Evolutionary conservation across 2,329 filamentous ascomycete genomes (phyloP), one percentile per base, ranked within the genome.

Genomic region (Cladorrhinum sp.): DNA sequence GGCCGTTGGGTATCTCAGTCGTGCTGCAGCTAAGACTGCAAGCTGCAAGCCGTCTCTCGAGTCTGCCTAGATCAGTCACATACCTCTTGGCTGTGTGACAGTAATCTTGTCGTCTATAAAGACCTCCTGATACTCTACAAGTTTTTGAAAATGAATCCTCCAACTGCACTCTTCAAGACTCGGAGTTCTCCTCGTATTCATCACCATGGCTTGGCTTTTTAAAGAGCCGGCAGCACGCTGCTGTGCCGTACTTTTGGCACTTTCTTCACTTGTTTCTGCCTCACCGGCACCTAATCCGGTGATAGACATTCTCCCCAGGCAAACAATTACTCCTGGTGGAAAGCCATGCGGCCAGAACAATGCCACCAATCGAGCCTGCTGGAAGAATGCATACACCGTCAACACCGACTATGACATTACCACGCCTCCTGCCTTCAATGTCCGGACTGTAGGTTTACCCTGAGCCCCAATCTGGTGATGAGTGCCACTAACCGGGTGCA

Each of bases 361-460:
- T 16, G 65, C 68, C 3, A 68, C 64, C 7, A 73, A 74, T 61
- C 60, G 72, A 1, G 64, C 62, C 0, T 74, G 72, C 66, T 74
- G 72, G 72, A 70, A 64, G 45, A 70, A 72, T 61, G 64, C 61
- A 59, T 74, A 66, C 63, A 69, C 66, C 54, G 66, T 74, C 61
- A 64, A 62, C 55, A 71, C 71, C 9, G 72, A 74, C 53, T 72
- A 70, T 23, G 71, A 73, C 50, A 55, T 57, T 1, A 58, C 52
- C 3, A 67, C 62, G 1, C 66, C 66, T 2, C 71, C 71, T 12
- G 65, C 68, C 1, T 70, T 69, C 27, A 68, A 66, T 29, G 66
- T 65, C 22, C 59, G 67, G 12, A 62, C 41, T 9, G 71, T 72
- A 59, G 29, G 70, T 63, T 41, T 16, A 10, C 32, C 4, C 18